Evolutionary conservation across 75 land plant species (phyloP).

Genomic region (Cryptomeria japonica): DNA sequence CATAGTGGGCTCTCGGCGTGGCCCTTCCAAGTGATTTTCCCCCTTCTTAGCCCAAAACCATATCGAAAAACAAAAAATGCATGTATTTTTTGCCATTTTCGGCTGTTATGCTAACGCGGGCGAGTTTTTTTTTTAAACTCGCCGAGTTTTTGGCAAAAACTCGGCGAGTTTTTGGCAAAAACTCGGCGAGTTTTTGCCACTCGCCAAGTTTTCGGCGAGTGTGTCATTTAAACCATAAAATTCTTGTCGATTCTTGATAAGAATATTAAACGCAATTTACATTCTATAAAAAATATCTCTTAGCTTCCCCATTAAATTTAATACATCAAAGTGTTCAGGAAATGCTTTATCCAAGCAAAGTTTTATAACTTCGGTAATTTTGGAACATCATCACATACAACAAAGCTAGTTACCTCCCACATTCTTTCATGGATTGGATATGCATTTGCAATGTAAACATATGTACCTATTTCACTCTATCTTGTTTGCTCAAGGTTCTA

Average conservation of each 20-base stretch:
- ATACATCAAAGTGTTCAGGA: background rate
- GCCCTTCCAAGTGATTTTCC: too few relatives aligned
- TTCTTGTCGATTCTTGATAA: background rate
- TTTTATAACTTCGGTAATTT: background rate
- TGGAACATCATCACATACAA: background rate
- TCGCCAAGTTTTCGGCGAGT: too few relatives aligned
- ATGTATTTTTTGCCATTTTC: too few relatives aligned
- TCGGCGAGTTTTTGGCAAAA: too few relatives aligned
- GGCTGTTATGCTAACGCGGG: too few relatives aligned
- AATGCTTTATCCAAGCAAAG: background rate
- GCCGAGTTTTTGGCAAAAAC: too few relatives aligned
- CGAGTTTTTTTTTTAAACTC: too few relatives aligned
- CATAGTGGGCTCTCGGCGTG: too few relatives aligned
- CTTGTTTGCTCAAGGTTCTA: background rate
- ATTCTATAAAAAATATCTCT: background rate
- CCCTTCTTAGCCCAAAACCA: too few relatives aligned
- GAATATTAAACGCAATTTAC: background rate
- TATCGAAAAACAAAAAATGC: too few relatives aligned
- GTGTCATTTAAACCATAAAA: background rate
- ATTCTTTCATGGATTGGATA: background rate
- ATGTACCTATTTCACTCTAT: background rate
- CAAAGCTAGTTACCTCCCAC: background rate
- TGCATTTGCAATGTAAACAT: background rate
- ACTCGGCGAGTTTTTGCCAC: too few relatives aligned
- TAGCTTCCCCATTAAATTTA: background rate